These are phyloP conservation scores for Selenicereus undatus DNA, from an alignment of 148 eudicot genomes.

Conservation along the genomic window DNA sequence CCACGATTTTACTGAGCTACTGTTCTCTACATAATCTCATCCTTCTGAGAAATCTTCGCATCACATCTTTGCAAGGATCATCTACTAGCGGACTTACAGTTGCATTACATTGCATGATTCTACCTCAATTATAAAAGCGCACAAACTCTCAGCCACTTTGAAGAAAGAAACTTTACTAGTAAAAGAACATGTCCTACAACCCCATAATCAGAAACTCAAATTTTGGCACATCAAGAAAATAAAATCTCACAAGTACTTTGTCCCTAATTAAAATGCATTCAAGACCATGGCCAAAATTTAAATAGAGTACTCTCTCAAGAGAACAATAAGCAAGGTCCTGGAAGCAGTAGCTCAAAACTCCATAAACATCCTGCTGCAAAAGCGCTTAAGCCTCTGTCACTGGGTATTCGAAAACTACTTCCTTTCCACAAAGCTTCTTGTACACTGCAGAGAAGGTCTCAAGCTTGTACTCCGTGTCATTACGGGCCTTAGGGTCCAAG, in stretches of 20 bases:
- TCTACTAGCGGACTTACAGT: too few species aligned
- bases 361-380: slow-evolving; percentile 15
- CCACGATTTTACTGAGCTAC: too few species aligned
- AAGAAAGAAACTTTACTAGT: slow-evolving; percentile 3
- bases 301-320: slow-evolving; percentile 14
- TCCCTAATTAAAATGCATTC: slow-evolving; percentile 18
- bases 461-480: slow-evolving; percentile 88
- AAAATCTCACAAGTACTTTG: slow-evolving; percentile 20
- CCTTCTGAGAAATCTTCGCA: too few species aligned
- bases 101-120: too few species aligned
- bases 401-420: slow-evolving; percentile 83
- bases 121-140: too few species aligned
- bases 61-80: too few species aligned
- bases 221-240: slow-evolving; percentile 11
- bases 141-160: too few species aligned
- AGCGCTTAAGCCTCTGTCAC: slow-evolving; percentile 40
- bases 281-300: slow-evolving; percentile 23
- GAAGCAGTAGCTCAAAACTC: slow-evolving; percentile 15
- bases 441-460: slow-evolving; percentile 84
- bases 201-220: slow-evolving; percentile 16
- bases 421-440: slow-evolving; percentile 91
- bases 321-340: slow-evolving; percentile 15
- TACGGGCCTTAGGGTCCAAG: slow-evolving; percentile 82
- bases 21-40: too few species aligned
- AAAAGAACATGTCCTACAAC: slow-evolving; percentile 15